These are phyloP conservation scores for Cercospora zeina DNA, from an alignment of 2,329 filamentous ascomycete genomes.

Conservation along the genomic window DNA sequence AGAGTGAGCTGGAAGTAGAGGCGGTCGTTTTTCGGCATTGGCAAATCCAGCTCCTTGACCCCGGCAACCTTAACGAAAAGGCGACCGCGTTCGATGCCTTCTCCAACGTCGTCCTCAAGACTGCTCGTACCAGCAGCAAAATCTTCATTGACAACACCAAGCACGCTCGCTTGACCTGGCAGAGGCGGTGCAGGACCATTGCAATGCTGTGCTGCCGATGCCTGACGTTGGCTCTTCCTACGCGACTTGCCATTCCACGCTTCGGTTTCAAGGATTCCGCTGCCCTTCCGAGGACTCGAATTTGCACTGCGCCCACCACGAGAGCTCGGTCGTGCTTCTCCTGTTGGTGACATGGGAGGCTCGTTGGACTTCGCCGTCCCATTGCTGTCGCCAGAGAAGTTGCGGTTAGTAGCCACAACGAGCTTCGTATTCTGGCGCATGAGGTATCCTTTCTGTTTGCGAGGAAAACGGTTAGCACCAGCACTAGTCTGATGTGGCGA, in stretches of 20 bases:
- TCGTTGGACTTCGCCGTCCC: constrained; percentile 46
- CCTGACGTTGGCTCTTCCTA: constrained; percentile 62
- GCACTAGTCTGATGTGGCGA: constrained; percentile 23
- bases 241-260: constrained; percentile 87
- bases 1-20: constrained; percentile 94
- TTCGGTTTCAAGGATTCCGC: constrained; percentile 92
- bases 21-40: constrained; percentile 83
- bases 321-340: constrained; percentile 40
- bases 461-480: constrained; percentile 50
- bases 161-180: constrained; percentile 75
- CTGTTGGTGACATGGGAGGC: constrained; percentile 56
- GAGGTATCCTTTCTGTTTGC: constrained; percentile 88
- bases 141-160: constrained; percentile 69
- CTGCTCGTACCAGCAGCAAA: constrained; percentile 54
- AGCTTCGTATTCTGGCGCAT: constrained; percentile 99
- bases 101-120: constrained; percentile 59
- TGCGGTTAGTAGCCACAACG: constrained; percentile 77
- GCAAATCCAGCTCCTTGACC: constrained; percentile 91
- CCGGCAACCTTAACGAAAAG: constrained; percentile 99
- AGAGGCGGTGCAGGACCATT: constrained; percentile 75
- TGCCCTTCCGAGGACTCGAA: constrained; percentile 73
- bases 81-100: constrained; percentile 82
- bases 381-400: constrained; percentile 47
- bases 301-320: constrained; percentile 55
- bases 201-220: constrained; percentile 46